These are phyloP conservation scores for Cardamine occulta DNA, from an alignment of 345 rosid species.

Conservation along the genomic window DNA sequence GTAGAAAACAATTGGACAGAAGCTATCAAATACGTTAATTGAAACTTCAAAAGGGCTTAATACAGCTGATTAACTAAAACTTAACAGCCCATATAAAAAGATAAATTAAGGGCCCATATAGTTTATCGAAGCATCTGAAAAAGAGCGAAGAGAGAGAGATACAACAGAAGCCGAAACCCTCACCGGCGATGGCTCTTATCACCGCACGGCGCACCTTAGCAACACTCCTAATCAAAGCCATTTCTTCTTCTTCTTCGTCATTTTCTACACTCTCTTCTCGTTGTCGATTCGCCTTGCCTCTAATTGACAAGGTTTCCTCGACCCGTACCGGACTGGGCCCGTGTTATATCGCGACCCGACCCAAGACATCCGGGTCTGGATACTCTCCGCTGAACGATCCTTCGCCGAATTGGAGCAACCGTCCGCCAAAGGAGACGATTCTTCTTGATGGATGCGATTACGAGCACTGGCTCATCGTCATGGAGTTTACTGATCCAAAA, in stretches of 20 bases:
- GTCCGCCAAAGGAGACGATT: constrained; percentile 90
- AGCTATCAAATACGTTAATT: neutral
- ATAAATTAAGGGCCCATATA: constrained; percentile 21
- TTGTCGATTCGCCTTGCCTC: constrained; percentile 53
- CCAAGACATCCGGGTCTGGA: constrained; percentile 71
- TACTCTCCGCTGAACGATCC: constrained; percentile 91
- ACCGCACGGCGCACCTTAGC: constrained; percentile 60
- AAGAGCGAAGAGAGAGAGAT: neutral
- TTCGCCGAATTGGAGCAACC: constrained; percentile 92
- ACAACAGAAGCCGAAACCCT: constrained; percentile 35
- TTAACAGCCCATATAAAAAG: neutral
- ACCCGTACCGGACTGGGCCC: constrained; percentile 39
- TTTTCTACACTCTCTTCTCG: constrained; percentile 49
- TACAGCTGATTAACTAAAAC: neutral
- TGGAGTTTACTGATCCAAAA: constrained; percentile 88
- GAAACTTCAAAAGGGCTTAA: neutral
- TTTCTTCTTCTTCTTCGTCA: constrained; percentile 41
- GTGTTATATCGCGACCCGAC: constrained; percentile 49
- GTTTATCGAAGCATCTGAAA: constrained; percentile 12
- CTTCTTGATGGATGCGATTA: constrained; percentile 94
- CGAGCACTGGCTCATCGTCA: constrained; percentile 92
- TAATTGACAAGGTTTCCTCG: constrained; percentile 46
- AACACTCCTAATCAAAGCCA: constrained; percentile 45
- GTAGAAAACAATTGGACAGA: neutral
- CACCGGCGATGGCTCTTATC: constrained; percentile 62